These are phyloP conservation scores for Colletotrichum spinosum DNA, from an alignment of 2,329 filamentous ascomycete genomes.

Conservation along the genomic window DNA sequence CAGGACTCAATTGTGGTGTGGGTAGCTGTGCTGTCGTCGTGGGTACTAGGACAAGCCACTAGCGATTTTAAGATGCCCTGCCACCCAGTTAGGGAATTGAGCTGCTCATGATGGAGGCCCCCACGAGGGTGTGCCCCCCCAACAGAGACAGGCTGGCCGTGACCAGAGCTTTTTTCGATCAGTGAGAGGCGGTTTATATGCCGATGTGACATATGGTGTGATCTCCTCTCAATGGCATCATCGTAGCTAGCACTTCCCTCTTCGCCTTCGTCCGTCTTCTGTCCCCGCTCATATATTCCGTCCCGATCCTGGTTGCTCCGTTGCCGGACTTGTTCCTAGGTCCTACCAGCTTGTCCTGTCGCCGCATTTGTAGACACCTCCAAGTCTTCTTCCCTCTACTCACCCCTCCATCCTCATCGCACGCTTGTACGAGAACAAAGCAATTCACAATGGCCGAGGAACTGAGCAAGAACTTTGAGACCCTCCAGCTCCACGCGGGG, in stretches of 20 bases:
- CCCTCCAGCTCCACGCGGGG: conserved; percentile 87
- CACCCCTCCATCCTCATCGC: not conserved
- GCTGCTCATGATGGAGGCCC: not conserved
- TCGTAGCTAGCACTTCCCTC: conserved; percentile 20
- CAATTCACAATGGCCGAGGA: conserved; percentile 54
- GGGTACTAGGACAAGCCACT: no score
- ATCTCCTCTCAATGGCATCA: conserved; percentile 38
- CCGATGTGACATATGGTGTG: conserved; percentile 11
- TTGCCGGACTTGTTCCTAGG: conserved; percentile 18
- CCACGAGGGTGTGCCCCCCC: not conserved
- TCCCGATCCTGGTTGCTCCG: conserved; percentile 23
- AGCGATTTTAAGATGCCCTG: no score
- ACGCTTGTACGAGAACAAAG: not conserved
- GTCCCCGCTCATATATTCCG: not conserved
- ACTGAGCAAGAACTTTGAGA: conserved; percentile 78
- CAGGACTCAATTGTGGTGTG: conserved; percentile 5
- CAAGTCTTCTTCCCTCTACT: conserved; percentile 18
- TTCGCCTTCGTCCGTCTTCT: conserved; percentile 9
- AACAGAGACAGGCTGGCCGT: not conserved
- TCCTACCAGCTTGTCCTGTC: conserved; percentile 15
- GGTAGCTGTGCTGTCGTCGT: not conserved
- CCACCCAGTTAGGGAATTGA: not conserved
- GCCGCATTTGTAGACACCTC: conserved; percentile 2
- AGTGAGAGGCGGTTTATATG: conserved; percentile 14
- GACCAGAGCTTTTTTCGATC: not conserved